phyloP scores from a whole-genome alignment of 257 asterid species.

The Solanum rostratum region DNA sequence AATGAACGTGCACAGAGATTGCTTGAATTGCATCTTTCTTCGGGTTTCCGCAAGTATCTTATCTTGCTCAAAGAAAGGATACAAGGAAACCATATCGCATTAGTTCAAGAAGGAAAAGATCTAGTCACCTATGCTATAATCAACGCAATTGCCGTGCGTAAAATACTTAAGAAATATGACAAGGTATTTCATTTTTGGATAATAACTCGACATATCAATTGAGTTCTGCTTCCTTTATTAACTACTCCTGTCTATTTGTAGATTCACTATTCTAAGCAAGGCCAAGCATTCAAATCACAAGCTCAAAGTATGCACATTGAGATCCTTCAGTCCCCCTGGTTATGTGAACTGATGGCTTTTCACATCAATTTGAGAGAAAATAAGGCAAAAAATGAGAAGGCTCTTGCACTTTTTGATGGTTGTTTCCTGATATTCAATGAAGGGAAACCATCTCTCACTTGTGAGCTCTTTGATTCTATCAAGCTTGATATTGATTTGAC shows the following conservation, averaged over 20 bases:
- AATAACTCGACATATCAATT: neutral
- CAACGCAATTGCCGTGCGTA: constrained; percentile 84
- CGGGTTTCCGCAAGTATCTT: constrained; percentile 58
- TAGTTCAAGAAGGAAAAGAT: constrained; percentile 74
- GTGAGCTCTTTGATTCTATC: constrained; percentile 67
- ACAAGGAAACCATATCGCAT: constrained; percentile 37
- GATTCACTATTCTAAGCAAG: constrained; percentile 92
- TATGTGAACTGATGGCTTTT: constrained; percentile 85
- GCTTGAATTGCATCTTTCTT: constrained; percentile 64
- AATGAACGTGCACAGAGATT: constrained; percentile 56
- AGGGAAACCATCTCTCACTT: constrained; percentile 57
- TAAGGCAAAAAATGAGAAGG: constrained; percentile 14
- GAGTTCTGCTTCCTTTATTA: neutral
- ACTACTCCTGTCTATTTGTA: constrained; percentile 6
- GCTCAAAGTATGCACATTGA: constrained; percentile 71
- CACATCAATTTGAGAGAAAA: constrained; percentile 53
- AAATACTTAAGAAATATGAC: constrained; percentile 91
- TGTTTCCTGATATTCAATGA: constrained; percentile 45
- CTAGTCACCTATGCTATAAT: constrained; percentile 71
- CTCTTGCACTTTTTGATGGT: constrained; percentile 48
- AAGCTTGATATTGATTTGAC: constrained; percentile 81
- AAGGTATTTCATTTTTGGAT: constrained; percentile 26
- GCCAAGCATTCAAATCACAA: constrained; percentile 85
- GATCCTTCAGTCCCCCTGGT: constrained; percentile 98
- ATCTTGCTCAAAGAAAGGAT: constrained; percentile 54